Percentiles rank a stretch among this genome's conserved stretches.
phyloP scores from a whole-genome alignment of 2,329 filamentous ascomycete species.

The Hypoxylon rubiginosum region DNA sequence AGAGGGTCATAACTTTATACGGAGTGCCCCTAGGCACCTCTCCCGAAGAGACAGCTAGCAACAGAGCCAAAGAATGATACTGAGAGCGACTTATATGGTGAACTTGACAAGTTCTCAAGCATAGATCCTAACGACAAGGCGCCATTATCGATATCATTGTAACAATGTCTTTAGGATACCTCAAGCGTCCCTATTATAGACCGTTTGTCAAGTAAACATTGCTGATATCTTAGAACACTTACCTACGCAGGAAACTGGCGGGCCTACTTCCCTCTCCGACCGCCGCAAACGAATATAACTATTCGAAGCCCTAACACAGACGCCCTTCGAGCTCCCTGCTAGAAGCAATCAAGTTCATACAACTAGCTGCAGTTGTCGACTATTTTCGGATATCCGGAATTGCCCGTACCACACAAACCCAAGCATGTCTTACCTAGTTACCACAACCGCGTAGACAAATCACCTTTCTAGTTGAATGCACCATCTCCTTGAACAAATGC shows the following conservation, averaged over 20 bases:
- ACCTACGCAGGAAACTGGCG: neutral
- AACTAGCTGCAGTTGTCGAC: neutral
- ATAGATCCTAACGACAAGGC: neutral
- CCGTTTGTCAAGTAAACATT: neutral
- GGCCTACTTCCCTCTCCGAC: neutral
- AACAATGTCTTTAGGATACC: neutral
- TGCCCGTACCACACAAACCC: neutral
- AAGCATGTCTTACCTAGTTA: neutral
- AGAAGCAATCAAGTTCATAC: neutral
- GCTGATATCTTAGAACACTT: neutral
- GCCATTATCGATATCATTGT: neutral
- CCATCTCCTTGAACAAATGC: neutral
- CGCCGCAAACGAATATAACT: neutral
- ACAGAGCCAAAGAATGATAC: neutral
- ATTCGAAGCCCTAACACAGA: neutral
- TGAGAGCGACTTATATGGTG: neutral
- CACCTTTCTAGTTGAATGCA: neutral
- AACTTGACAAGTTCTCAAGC: neutral
- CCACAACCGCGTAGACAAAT: no score
- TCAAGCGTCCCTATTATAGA: neutral
- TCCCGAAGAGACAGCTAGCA: neutral
- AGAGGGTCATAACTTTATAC: neutral
- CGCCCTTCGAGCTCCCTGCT: neutral
- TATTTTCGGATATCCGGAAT: neutral
- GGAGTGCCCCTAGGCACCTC: neutral